Percentiles rank a stretch among this genome's conserved stretches.
phyloP scores from a whole-genome alignment of 768 basidiomycete species.

The Brasilioporus rufonigricans region DNA sequence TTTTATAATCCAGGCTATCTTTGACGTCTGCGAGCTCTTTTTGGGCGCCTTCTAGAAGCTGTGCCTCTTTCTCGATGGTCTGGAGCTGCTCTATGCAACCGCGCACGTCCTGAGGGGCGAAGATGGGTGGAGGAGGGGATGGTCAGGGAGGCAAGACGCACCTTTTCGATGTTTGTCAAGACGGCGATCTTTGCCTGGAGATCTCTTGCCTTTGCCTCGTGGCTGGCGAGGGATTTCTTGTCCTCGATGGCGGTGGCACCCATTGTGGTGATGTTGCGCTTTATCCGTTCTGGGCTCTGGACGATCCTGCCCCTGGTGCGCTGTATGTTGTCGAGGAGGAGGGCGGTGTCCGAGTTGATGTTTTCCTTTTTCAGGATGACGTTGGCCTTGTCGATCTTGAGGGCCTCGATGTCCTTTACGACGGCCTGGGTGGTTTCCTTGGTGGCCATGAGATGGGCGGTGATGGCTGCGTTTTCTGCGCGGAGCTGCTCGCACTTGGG shows the following conservation, averaged over 20 bases:
- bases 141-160: conserved; percentile 20
- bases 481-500: conserved; percentile 61
- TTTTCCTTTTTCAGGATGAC: conserved; percentile 68
- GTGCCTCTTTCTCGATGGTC: conserved; percentile 65
- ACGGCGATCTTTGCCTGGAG: conserved; percentile 71
- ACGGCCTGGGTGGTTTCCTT: conserved; percentile 61
- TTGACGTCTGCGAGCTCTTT: conserved; percentile 68
- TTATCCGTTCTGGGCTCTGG: conserved; percentile 88
- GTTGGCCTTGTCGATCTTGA: conserved; percentile 68
- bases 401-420: conserved; percentile 63
- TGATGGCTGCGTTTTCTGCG: conserved; percentile 58
- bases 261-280: conserved; percentile 80
- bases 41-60: conserved; percentile 58
- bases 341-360: conserved; percentile 57
- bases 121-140: background rate
- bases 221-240: conserved; percentile 58
- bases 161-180: conserved; percentile 74
- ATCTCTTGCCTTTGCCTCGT: conserved; percentile 76
- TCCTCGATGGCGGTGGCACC: conserved; percentile 63
- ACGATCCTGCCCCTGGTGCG: conserved; percentile 77
- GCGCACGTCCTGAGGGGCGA: conserved; percentile 57
- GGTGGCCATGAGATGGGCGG: conserved; percentile 64
- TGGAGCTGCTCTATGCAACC: conserved; percentile 74
- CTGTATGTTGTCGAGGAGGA: conserved; percentile 56
- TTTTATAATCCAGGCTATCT: conserved; percentile 68